Conservation (phyloP, 108 stramenopile genomes). For the Cyclotella choctawhatcheeana region DNA sequence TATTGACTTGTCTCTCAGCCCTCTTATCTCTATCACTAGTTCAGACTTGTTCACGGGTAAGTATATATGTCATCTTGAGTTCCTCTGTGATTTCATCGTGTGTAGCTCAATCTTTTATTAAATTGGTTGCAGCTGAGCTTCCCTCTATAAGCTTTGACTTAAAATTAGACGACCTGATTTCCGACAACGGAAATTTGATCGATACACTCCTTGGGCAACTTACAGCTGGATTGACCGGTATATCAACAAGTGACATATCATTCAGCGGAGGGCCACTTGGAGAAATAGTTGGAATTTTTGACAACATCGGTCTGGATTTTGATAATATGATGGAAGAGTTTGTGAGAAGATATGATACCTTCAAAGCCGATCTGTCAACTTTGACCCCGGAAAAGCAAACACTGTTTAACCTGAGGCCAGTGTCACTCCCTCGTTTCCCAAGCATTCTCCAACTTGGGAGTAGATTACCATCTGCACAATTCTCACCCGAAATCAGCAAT, state of each 20-base stretch:
- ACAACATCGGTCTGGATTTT: constrained; percentile 25
- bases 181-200: constrained; percentile 9
- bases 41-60: constrained; percentile 16
- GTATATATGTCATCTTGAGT: not conserved
- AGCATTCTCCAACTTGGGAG: constrained; percentile 33
- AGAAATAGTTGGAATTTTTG: constrained; percentile 11
- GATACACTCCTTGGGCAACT: constrained; percentile 1
- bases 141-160: not conserved
- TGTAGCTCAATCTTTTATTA: no score
- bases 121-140: not conserved
- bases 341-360: not conserved
- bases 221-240: not conserved
- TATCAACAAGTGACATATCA: no score
- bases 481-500: constrained; percentile 12
- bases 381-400: no score
- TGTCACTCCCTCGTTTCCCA: constrained; percentile 17
- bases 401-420: constrained; percentile 28
- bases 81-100: constrained; percentile 20
- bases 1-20: constrained; percentile 1
- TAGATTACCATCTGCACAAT: constrained; percentile 14
- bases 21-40: constrained; percentile 14
- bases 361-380: constrained; percentile 8
- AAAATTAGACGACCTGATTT: constrained; percentile 12
- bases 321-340: constrained; percentile 6
- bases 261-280: constrained; percentile 21